Base-by-base conservation (phyloP, 805 yeast species). In the Candida coleopterorum region DNA sequence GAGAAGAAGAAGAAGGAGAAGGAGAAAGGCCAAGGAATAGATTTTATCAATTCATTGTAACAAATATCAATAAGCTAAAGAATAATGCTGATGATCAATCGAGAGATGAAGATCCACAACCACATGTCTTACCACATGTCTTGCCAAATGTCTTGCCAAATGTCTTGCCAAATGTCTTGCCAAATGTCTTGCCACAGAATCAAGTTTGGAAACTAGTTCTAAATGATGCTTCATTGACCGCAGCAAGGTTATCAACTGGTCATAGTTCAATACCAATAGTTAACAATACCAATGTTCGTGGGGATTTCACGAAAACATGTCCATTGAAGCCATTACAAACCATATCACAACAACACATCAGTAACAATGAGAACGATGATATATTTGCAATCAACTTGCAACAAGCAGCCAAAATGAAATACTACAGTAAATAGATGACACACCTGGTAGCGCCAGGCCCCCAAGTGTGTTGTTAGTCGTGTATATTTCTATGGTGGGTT, bases 211-310 rank as follows among this genome's bases (percentile, higher is more conserved):
- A 56, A 30, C 45, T 49, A 6, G 61, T 62, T 1, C 43, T 55
- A 24, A 61, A 59, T 42, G 65, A 58, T 17, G 52, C 55, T 18
- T 56, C 66, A n/a, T 47, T 60, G 34, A 47, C 60, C 9, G 68
- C 68, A 0, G 69, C 68, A 4, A 43, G 62, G 22, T 48, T 60
- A 2, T 60, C 69, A 3, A 57, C 62, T 9, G 68, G 68, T 4
- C 48, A 50, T 12, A 37, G 50, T 7, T 56, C 60, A 3, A 38
- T 41, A 6, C 41, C 58, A 4, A 43, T 52, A 10, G 41, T 44
- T 6, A 55, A 50, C 28, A 48, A 45, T 35, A 43, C 47, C 18
- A 49, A 49, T 35, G 40, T 59, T 26, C 48, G 48, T 14, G 44
- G 60, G 21, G 64, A 58, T 40, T 56, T 58, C 34, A 52, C 50